Evolutionary conservation across 257 asterid genomes (phyloP).

Genomic region (Nicotiana otophora): DNA sequence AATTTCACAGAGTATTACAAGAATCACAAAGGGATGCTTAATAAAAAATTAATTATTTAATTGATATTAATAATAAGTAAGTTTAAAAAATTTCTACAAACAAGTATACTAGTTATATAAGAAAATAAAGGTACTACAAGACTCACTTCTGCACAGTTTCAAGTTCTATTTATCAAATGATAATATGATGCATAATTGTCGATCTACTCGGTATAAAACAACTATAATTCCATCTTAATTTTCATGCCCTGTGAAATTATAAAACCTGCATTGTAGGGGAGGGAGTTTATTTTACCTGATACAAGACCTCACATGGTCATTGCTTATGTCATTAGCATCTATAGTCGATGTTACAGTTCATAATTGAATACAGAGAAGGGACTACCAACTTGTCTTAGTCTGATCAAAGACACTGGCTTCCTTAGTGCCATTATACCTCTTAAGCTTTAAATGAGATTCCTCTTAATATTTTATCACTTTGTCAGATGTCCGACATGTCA

Average conservation of each 20-base stretch:
- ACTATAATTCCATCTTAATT: not conserved
- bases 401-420: too few relatives aligned
- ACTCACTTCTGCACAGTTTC: not conserved
- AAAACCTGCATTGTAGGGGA: not conserved
- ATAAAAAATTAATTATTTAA: too few relatives aligned
- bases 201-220: not conserved
- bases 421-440: not conserved
- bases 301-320: not conserved
- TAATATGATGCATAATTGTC: not conserved
- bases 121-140: not conserved
- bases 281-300: not conserved
- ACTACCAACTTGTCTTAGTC: too few relatives aligned
- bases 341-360: not conserved
- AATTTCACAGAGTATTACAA: too few relatives aligned
- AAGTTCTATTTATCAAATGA: not conserved
- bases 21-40: too few relatives aligned
- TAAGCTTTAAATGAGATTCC: not conserved
- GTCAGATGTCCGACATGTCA: conserved; percentile 63
- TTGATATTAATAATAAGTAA: too few relatives aligned
- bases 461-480: conserved; percentile 8
- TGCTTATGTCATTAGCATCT: not conserved
- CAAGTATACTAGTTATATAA: not conserved
- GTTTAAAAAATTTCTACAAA: too few relatives aligned
- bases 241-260: not conserved
- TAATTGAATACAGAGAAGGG: not conserved